Conservation (phyloP, 495 filamentous ascomycete species). For the Jackrogersella multiformis region DNA sequence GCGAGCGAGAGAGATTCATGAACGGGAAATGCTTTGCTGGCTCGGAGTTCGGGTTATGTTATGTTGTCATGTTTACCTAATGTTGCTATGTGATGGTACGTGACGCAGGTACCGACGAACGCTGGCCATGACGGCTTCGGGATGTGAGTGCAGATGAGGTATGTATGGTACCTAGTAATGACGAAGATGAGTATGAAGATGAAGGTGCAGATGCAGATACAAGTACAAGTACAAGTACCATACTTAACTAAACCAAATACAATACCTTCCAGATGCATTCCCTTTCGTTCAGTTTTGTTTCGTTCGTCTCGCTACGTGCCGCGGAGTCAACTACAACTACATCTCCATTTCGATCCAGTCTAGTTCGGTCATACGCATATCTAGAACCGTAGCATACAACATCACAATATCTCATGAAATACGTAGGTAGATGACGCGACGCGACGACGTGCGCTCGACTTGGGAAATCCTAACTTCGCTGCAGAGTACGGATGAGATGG, state of each 20-base stretch:
- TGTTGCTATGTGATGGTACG: neutral
- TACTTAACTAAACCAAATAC: neutral
- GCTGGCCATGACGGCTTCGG: constrained; percentile 17
- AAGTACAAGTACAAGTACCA: too few relatives aligned
- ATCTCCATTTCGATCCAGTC: too few relatives aligned
- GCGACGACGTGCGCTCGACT: neutral
- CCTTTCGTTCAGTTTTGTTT: too few relatives aligned
- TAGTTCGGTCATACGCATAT: neutral
- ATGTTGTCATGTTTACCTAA: constrained; percentile 4
- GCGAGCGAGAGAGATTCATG: constrained; percentile 8
- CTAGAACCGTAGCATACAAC: neutral
- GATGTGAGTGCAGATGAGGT: constrained; percentile 9
- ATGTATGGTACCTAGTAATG: constrained; percentile 16
- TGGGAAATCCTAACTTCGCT: neutral
- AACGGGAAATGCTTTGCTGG: constrained; percentile 10
- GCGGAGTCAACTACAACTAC: too few relatives aligned
- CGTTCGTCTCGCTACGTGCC: too few relatives aligned
- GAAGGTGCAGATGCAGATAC: too few relatives aligned
- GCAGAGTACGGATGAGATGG: neutral
- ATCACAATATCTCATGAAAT: neutral
- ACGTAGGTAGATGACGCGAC: constrained; percentile 1
- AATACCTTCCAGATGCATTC: too few relatives aligned
- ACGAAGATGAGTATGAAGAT: constrained; percentile 10
- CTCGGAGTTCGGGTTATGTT: constrained; percentile 34
- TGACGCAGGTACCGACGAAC: neutral